Percentiles rank a stretch among this genome's conserved stretches.
These are phyloP conservation scores for Triticum urartu DNA, from an alignment of 176 grass and related monocot genomes.

Conservation along the genomic window DNA sequence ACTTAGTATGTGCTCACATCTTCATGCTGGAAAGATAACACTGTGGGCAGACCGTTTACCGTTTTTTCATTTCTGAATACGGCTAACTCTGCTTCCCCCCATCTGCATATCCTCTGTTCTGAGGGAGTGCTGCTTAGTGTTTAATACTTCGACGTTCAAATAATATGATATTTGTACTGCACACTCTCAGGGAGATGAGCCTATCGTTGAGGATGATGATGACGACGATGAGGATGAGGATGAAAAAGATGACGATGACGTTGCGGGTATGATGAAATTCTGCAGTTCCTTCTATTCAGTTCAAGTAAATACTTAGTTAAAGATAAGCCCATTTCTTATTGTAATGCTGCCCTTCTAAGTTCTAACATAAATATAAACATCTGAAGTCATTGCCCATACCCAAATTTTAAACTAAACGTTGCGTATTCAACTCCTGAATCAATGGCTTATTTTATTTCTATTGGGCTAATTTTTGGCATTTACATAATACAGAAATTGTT, in stretches of 20 bases:
- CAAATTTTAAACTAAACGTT: neutral
- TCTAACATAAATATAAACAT: neutral
- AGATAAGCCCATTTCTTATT: neutral
- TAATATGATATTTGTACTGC: neutral
- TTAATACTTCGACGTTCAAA: neutral
- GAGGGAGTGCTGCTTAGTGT: neutral
- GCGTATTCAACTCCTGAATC: neutral
- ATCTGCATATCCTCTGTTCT: neutral
- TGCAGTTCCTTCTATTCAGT: neutral
- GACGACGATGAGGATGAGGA: slow-evolving; percentile 37
- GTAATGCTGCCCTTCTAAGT: neutral
- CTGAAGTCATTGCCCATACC: neutral
- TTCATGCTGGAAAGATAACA: neutral
- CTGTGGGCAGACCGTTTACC: neutral
- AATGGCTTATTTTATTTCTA: neutral
- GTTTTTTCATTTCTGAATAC: neutral
- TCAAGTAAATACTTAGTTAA: neutral
- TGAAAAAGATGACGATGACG: slow-evolving; percentile 35
- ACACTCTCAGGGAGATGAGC: slow-evolving; percentile 35
- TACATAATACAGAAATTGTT: neutral
- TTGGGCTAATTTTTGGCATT: neutral
- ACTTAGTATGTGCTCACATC: neutral
- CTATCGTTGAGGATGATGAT: slow-evolving; percentile 40
- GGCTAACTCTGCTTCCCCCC: neutral
- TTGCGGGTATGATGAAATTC: slow-evolving; percentile 19